phyloP scores from a whole-genome alignment of 2,329 filamentous ascomycete species.

The Endoconidiophora laricicola region DNA sequence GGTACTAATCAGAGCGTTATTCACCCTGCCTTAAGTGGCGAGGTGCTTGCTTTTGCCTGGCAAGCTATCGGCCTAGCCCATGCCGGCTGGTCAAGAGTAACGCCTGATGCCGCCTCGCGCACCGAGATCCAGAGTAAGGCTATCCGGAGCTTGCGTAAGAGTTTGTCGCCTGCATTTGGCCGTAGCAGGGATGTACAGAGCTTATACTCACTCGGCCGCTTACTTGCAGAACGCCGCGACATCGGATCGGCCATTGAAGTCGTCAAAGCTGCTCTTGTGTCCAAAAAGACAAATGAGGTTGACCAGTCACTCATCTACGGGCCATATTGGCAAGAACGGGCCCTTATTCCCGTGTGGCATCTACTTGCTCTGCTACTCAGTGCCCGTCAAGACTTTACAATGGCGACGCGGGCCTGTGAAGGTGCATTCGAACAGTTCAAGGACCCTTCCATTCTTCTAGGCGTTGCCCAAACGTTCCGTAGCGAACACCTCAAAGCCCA shows the following conservation, averaged over 20 bases:
- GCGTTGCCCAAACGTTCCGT: conserved; percentile 37
- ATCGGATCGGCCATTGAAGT: conserved; percentile 65
- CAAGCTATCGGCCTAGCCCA: conserved; percentile 73
- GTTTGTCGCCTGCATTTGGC: conserved; percentile 49
- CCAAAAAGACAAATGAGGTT: conserved; percentile 32
- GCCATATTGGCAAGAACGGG: conserved; percentile 44
- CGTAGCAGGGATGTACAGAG: conserved; percentile 55
- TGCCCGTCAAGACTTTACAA: conserved; percentile 67
- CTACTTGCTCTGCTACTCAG: conserved; percentile 73
- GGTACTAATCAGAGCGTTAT: conserved; percentile 21
- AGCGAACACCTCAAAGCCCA: conserved; percentile 51
- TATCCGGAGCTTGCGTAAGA: conserved; percentile 56
- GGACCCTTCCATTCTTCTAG: conserved; percentile 53
- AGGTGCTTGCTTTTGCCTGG: conserved; percentile 54
- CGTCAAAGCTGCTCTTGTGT: conserved; percentile 57
- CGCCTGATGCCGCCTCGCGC: conserved; percentile 55
- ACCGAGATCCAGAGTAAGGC: conserved; percentile 62
- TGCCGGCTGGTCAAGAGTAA: conserved; percentile 73
- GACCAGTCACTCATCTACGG: conserved; percentile 29
- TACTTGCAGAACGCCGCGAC: conserved; percentile 79
- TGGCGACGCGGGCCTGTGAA: conserved; percentile 69
- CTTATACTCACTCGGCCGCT: conserved; percentile 62
- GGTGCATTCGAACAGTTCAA: conserved; percentile 84
- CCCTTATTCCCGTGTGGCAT: conserved; percentile 74
- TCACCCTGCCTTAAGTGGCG: conserved; percentile 34